Conservation (phyloP, 495 filamentous ascomycete species). For the Aspergillus leporis region DNA sequence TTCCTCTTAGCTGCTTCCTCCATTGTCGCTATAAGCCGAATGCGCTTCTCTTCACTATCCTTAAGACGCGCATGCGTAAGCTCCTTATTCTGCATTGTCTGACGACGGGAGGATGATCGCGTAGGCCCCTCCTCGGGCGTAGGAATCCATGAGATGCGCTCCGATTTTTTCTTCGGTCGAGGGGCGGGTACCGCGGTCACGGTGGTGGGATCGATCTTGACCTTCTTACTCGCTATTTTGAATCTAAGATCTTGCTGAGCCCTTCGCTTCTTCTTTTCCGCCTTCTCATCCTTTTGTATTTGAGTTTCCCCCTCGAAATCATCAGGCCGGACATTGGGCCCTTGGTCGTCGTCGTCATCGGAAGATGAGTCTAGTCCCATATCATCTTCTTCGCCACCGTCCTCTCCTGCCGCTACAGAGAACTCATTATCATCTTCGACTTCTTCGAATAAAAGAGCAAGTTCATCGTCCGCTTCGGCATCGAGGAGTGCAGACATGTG, state of each 20-base stretch:
- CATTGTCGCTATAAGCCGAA: slow-evolving; percentile 80
- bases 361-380: slow-evolving; percentile 80
- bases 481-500: slow-evolving; percentile 78
- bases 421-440: slow-evolving; percentile 86
- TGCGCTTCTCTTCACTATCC: slow-evolving; percentile 75
- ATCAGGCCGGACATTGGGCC: slow-evolving; percentile 59
- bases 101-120: slow-evolving; percentile 77
- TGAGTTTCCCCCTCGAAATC: slow-evolving; percentile 65
- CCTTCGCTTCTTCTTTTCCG: slow-evolving; percentile 73
- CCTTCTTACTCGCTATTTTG: slow-evolving; percentile 55
- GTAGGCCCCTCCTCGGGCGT: slow-evolving; percentile 75
- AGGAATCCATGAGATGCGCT: slow-evolving; percentile 86
- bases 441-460: slow-evolving; percentile 80
- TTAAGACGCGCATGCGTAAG: slow-evolving; percentile 78
- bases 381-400: slow-evolving; percentile 67
- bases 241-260: slow-evolving; percentile 55
- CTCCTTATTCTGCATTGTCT: slow-evolving; percentile 83
- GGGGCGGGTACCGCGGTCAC: slow-evolving; percentile 49
- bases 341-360: slow-evolving; percentile 72
- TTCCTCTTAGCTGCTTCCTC: slow-evolving; percentile 80
- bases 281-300: slow-evolving; percentile 58
- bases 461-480: slow-evolving; percentile 73
- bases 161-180: slow-evolving; percentile 88
- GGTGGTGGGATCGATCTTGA: slow-evolving; percentile 63
- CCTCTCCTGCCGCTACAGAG: slow-evolving; percentile 63